Conservation (phyloP, 768 basidiomycete species). For the Xerocomus spinulosus region DNA sequence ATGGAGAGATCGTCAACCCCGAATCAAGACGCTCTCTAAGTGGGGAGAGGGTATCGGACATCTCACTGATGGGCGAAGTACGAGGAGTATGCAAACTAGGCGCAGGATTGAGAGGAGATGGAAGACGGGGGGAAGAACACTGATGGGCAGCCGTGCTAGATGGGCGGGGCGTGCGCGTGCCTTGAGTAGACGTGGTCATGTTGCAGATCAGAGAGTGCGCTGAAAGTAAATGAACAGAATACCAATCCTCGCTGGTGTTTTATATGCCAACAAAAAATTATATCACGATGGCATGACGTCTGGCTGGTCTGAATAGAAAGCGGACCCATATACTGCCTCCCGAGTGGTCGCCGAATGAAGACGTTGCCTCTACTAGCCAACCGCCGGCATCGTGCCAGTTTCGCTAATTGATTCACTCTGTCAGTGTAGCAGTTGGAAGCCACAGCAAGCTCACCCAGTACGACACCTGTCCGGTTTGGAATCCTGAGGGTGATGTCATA, state of each 20-base stretch:
- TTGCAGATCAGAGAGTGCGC: not conserved
- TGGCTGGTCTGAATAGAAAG: conserved; percentile 6
- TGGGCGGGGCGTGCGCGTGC: conserved; percentile 12
- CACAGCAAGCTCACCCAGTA: conserved; percentile 2
- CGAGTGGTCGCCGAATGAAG: not conserved
- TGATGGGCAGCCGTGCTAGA: conserved; percentile 7
- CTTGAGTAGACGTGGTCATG: conserved; percentile 5
- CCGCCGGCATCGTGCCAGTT: not conserved
- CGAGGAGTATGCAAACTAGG: conserved; percentile 2
- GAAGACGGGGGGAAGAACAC: conserved; percentile 11
- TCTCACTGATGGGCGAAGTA: conserved; percentile 11
- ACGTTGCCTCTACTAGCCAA: not conserved
- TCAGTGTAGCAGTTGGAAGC: not conserved
- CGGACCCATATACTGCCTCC: not conserved
- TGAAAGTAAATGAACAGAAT: not conserved
- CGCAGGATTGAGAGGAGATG: conserved; percentile 26
- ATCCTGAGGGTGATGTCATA: no score
- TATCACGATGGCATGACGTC: conserved; percentile 18
- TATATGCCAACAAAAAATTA: conserved; percentile 10
- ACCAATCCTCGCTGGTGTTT: conserved; percentile 6
- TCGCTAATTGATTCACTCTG: not conserved
- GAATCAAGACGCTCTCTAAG: conserved; percentile 14
- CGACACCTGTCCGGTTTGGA: not conserved
- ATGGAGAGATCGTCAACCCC: conserved; percentile 1
- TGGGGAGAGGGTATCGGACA: conserved; percentile 15